Conservation (phyloP, 345 rosid genomes). For the Syzygium grande region DNA sequence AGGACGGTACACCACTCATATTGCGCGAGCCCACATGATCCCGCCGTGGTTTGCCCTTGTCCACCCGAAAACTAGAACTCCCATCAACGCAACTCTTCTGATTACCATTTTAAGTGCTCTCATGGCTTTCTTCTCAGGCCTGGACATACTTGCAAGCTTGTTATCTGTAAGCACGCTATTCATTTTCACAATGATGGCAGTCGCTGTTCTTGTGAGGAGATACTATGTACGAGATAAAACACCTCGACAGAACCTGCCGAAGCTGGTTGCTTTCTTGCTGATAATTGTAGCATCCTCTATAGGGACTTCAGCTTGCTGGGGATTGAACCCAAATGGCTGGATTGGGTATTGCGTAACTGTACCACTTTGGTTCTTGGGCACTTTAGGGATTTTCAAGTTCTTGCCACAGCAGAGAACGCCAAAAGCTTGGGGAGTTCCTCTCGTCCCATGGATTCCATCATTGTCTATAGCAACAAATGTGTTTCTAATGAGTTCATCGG, state of each 20-base stretch:
- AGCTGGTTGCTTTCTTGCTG: conserved; percentile 25
- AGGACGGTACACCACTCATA: conserved; percentile 54
- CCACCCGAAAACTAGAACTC: conserved; percentile 51
- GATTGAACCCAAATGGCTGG: conserved; percentile 36
- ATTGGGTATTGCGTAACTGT: conserved; percentile 36
- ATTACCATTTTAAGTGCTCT: conserved; percentile 21
- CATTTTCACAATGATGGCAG: conserved; percentile 58
- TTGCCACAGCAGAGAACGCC: conserved; percentile 53
- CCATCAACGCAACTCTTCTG: conserved; percentile 44
- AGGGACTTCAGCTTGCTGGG: conserved; percentile 61
- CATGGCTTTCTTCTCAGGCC: conserved; percentile 44
- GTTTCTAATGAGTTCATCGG: conserved; percentile 55
- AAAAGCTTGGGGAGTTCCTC: conserved; percentile 61
- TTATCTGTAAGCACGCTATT: conserved; percentile 51
- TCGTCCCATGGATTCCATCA: conserved; percentile 67
- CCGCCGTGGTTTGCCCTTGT: conserved; percentile 70
- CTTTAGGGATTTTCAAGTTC: conserved; percentile 23
- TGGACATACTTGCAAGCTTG: conserved; percentile 31
- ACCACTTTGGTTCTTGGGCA: conserved; percentile 50
- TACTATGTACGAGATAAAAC: conserved; percentile 31
- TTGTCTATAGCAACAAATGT: conserved; percentile 47
- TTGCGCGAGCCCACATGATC: conserved; percentile 57
- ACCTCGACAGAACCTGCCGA: conserved; percentile 21
- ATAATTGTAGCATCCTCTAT: conserved; percentile 39
- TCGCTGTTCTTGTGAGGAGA: conserved; percentile 51